Base-by-base conservation (phyloP, 2,329 filamentous ascomycete species). In the Zymoseptoria crescenta region DNA sequence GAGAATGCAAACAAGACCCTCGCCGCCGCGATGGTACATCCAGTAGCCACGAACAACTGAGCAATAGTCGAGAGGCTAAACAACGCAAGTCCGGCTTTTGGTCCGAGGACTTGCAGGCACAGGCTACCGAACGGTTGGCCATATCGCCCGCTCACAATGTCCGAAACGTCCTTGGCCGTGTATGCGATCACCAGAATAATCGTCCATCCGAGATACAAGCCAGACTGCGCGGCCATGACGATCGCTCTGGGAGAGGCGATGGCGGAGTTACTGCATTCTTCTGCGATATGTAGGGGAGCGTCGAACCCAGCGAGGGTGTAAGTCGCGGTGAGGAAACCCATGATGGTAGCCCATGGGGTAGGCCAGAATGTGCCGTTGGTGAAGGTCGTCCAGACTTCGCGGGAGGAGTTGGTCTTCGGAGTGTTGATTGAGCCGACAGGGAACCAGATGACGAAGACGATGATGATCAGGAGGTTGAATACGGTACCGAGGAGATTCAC, bases 301-400 rank as follows among this genome's bases (percentile, higher is more conserved):
- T 73, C 70, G 54, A 70, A 73, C 21, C 67, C 65, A 21, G 55
- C 35, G 13, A 1, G 5, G 2, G 75, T 67, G 27, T 70, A 73
- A 1, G 73, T 73, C 6, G 78, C 67, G 21, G 76, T 75, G 7
- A 80, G 62, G 49, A 78, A 79, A 57, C 63, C 62, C 49, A 79
- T 68, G 0, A 79, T 67, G 29, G 64, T 64, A 2, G 64, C 64
- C 63, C 66, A 70, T 1, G 66, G 68, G 7, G 65, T 69, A 0
- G 70, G 70, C 70, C 70, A 72, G 35, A 70, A 67, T 5, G 70
- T 72, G 1, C 70, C 69, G 13, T 50, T 61, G 27, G 58, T 49
- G 27, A 64, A 64, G 10, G 30, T 56, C 8, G 62, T 66, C 64
- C 64, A 66, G 7, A 64, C 61, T 2, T 54, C 60, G 20, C 61